Evolutionary conservation across 2,329 filamentous ascomycete genomes (phyloP).

Genomic region (Penicillium oxalicum): DNA sequence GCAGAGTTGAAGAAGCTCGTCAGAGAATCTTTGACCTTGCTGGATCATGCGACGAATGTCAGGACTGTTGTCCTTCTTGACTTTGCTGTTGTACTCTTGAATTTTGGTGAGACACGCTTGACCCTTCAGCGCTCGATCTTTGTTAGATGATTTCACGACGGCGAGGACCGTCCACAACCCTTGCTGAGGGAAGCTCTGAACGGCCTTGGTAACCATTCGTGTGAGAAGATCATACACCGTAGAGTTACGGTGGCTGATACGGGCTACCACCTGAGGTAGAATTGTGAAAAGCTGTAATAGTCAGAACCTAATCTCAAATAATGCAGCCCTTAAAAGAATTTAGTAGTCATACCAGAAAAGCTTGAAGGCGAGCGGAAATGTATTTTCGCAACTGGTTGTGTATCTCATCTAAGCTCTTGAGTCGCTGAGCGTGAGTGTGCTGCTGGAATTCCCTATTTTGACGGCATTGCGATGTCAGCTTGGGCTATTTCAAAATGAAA

Average conservation of each 20-base stretch:
- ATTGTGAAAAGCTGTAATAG: conserved; percentile 49
- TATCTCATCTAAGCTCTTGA: conserved; percentile 61
- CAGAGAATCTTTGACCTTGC: conserved; percentile 74
- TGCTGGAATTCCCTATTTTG: conserved; percentile 39
- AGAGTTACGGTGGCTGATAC: conserved; percentile 78
- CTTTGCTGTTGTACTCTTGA: conserved; percentile 49
- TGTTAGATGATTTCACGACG: conserved; percentile 72
- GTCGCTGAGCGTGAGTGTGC: conserved; percentile 47
- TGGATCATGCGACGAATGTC: conserved; percentile 68
- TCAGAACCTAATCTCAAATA: conserved; percentile 12
- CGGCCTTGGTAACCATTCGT: conserved; percentile 78
- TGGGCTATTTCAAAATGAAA: not conserved
- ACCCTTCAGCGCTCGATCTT: conserved; percentile 58
- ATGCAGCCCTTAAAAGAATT: not conserved
- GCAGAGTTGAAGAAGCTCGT: conserved; percentile 74
- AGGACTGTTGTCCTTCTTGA: conserved; percentile 36
- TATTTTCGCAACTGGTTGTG: conserved; percentile 77
- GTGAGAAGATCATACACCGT: conserved; percentile 72
- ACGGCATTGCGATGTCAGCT: not conserved
- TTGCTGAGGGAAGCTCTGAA: conserved; percentile 80
- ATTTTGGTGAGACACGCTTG: conserved; percentile 38
- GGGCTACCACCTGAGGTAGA: conserved; percentile 88
- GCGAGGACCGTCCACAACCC: conserved; percentile 86
- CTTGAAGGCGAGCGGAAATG: conserved; percentile 47
- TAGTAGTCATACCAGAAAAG: conserved; percentile 36